Evolutionary conservation across 768 basidiomycete species (phyloP).

Genomic region (Scleroderma citrinum): DNA sequence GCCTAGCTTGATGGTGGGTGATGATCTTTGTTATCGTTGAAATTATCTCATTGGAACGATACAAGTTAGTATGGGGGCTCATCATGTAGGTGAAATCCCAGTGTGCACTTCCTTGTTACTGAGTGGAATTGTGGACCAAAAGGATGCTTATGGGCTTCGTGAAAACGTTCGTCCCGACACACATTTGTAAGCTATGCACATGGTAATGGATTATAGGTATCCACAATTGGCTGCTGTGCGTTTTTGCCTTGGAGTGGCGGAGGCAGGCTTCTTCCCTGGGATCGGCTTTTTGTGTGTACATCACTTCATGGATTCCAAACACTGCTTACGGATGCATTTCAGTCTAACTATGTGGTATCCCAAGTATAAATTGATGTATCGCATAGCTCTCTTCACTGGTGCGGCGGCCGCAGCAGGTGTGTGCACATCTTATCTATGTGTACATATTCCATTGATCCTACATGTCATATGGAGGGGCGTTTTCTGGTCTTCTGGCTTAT

Average conservation of each 20-base stretch:
- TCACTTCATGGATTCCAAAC: constrained; percentile 20
- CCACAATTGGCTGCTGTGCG: constrained; percentile 52
- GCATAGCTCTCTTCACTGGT: constrained; percentile 55
- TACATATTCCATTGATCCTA: background rate
- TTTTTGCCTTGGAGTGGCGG: constrained; percentile 51
- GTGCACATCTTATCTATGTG: background rate
- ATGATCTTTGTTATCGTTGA: background rate
- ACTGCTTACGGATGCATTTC: background rate
- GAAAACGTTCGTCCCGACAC: constrained; percentile 37
- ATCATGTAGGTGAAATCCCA: constrained; percentile 39
- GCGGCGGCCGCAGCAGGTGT: constrained; percentile 50
- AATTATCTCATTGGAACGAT: background rate
- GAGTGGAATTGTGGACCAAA: background rate
- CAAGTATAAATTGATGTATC: constrained; percentile 46
- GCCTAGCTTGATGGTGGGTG: constrained; percentile 51
- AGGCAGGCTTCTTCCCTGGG: constrained; percentile 65
- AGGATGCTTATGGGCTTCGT: constrained; percentile 65
- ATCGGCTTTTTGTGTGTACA: constrained; percentile 51
- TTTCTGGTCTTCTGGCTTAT: constrained; percentile 49
- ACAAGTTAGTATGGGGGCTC: constrained; percentile 53
- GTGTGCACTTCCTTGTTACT: background rate
- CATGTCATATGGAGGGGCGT: constrained; percentile 29
- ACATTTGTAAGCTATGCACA: background rate
- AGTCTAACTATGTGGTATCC: constrained; percentile 61
- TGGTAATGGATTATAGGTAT: constrained; percentile 34